phyloP scores from a whole-genome alignment of 169 alveolate genomes.

The Plasmodium cynomolgi region DNA sequence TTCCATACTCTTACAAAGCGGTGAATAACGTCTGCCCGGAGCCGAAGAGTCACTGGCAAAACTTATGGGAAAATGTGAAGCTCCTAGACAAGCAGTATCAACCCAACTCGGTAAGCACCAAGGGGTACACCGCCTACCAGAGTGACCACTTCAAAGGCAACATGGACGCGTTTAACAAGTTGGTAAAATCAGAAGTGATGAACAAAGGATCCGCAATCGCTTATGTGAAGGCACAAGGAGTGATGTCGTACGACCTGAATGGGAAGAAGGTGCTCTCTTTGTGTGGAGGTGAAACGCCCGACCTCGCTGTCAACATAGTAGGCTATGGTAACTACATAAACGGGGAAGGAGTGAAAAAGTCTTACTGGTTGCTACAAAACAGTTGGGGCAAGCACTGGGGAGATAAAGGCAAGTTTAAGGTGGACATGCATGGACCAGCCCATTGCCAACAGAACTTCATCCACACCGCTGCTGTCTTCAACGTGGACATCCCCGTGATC shows the following conservation, averaged over 20 bases:
- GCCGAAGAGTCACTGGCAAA: not conserved
- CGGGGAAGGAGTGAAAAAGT: not conserved
- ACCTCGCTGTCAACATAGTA: slow-evolving; percentile 38
- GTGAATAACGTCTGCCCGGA: not conserved
- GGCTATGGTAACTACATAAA: slow-evolving; percentile 69
- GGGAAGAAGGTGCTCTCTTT: slow-evolving; percentile 29
- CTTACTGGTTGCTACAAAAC: slow-evolving; percentile 11
- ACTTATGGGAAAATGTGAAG: not conserved
- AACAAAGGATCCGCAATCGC: slow-evolving; percentile 50
- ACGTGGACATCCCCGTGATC: not conserved
- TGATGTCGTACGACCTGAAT: slow-evolving; percentile 29
- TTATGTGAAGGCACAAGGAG: slow-evolving; percentile 13
- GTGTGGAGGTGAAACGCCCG: slow-evolving; percentile 43
- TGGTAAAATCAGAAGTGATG: slow-evolving; percentile 24
- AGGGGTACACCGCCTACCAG: slow-evolving; percentile 2
- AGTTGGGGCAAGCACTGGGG: slow-evolving; percentile 56
- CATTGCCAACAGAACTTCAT: slow-evolving; percentile 3
- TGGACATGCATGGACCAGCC: slow-evolving; percentile 33
- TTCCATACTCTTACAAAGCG: not conserved
- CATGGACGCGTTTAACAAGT: slow-evolving; percentile 20
- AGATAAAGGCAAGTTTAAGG: slow-evolving; percentile 12
- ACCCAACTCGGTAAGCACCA: not conserved
- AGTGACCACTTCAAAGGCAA: not conserved
- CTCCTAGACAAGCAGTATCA: not conserved
- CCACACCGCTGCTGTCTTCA: slow-evolving; percentile 9